Percentiles rank a stretch among this genome's conserved stretches.
phyloP scores from a whole-genome alignment of 371 early-diverging fungal genomes.

The Mortierella sp. region DNA sequence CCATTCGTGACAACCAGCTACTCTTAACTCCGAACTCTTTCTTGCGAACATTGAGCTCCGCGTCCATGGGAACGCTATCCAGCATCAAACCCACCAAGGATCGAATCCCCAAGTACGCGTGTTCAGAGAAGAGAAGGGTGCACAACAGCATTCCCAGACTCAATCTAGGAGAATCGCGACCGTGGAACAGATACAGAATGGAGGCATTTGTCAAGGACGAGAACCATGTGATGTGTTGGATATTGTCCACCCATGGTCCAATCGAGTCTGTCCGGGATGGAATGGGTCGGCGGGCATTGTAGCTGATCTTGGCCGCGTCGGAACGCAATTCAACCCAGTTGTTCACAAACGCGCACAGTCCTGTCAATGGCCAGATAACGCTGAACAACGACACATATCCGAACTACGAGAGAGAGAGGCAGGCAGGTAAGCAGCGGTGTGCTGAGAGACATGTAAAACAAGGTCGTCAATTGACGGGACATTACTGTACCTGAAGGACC shows the following conservation, averaged over 20 bases:
- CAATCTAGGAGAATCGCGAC: slow-evolving; percentile 29
- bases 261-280: slow-evolving; percentile 84
- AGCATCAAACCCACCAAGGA: slow-evolving; percentile 18
- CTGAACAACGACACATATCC: slow-evolving; percentile 91
- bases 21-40: slow-evolving; percentile 52
- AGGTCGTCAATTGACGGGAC: not conserved
- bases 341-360: slow-evolving; percentile 82
- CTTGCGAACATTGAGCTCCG: slow-evolving; percentile 44
- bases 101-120: slow-evolving; percentile 36
- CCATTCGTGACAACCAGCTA: slow-evolving; percentile 45
- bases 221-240: slow-evolving; percentile 72
- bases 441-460: too few relatives aligned
- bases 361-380: slow-evolving; percentile 84
- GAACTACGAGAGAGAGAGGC: slow-evolving; percentile 22
- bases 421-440: not conserved
- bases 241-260: slow-evolving; percentile 86
- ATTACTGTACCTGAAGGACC: slow-evolving; percentile 78
- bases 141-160: slow-evolving; percentile 37
- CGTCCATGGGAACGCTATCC: slow-evolving; percentile 45
- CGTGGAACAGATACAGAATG: slow-evolving; percentile 75
- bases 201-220: slow-evolving; percentile 82
- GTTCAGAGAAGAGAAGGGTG: slow-evolving; percentile 42
- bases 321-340: slow-evolving; percentile 90
- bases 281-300: slow-evolving; percentile 71
- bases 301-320: slow-evolving; percentile 88